Percentiles rank a stretch among this genome's conserved stretches.
phyloP scores from a whole-genome alignment of 371 early-diverging fungal species.

The Mortierella sp. region DNA sequence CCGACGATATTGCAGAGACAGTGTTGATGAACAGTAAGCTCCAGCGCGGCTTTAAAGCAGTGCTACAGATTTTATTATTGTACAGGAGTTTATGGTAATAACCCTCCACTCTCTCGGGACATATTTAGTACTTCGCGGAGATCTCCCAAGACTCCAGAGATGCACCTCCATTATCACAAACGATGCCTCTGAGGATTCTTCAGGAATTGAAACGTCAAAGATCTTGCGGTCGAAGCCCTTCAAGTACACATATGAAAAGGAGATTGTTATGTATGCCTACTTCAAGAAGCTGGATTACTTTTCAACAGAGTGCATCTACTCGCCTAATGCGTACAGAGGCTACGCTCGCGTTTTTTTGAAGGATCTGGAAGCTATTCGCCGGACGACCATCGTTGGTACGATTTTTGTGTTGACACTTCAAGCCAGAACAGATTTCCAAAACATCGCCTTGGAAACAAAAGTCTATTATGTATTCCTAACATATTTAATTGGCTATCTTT shows the following conservation, averaged over 20 bases:
- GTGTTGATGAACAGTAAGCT: slow-evolving; percentile 97
- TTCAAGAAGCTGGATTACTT: slow-evolving; percentile 99
- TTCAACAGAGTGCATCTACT: slow-evolving; percentile 99
- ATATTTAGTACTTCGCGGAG: slow-evolving; percentile 94
- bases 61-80: not conserved
- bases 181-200: slow-evolving; percentile 52
- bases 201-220: slow-evolving; percentile 70
- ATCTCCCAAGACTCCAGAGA: slow-evolving; percentile 92
- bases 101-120: not conserved
- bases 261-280: slow-evolving; percentile 99
- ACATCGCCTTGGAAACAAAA: too few species aligned
- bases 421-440: too few species aligned
- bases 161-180: slow-evolving; percentile 95
- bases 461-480: not conserved
- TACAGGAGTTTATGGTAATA: not conserved
- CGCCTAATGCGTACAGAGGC: slow-evolving; percentile 99
- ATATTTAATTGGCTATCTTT: not conserved
- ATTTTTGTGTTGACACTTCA: not conserved
- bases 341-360: slow-evolving; percentile 97
- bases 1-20: slow-evolving; percentile 99
- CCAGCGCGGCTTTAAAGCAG: too few species aligned
- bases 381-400: slow-evolving; percentile 90
- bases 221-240: slow-evolving; percentile 96
- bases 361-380: slow-evolving; percentile 95
- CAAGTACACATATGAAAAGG: slow-evolving; percentile 99